These are phyloP conservation scores for Verticillium albo-atrum DNA, from an alignment of 2,329 filamentous ascomycete species.

Conservation along the genomic window DNA sequence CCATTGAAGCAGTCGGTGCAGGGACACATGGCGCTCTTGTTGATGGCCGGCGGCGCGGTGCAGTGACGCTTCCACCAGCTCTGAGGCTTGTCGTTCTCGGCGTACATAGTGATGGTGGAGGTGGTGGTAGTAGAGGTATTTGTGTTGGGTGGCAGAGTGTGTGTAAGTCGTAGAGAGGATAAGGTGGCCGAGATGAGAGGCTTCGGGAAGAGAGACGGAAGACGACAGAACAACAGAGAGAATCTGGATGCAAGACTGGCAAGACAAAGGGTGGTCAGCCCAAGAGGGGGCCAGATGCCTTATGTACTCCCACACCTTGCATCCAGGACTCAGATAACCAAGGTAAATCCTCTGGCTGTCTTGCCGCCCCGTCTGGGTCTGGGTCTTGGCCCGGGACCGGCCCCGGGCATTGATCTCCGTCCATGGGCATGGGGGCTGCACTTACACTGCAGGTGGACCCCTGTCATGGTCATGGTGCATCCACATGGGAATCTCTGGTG, in stretches of 20 bases:
- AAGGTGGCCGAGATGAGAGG: background rate
- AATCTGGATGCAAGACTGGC: background rate
- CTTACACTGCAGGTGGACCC: background rate
- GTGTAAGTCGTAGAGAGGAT: background rate
- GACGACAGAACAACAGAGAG: background rate
- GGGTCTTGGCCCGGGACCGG: background rate
- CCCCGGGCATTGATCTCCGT: background rate
- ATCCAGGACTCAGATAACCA: background rate
- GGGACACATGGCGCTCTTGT: constrained; percentile 26
- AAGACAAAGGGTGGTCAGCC: background rate
- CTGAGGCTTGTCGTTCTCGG: constrained; percentile 15
- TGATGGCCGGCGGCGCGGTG: constrained; percentile 31
- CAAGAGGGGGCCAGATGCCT: background rate
- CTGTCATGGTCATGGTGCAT: background rate
- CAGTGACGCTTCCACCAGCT: constrained; percentile 37
- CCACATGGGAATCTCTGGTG: background rate
- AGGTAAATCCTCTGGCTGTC: background rate
- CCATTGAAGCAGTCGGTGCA: constrained; percentile 18
- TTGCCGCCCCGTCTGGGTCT: background rate
- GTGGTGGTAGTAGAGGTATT: background rate
- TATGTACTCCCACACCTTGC: background rate
- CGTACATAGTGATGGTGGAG: constrained; percentile 2
- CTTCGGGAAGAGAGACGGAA: background rate
- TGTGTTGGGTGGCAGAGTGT: background rate
- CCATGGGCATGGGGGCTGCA: background rate